Evolutionary conservation across 139 green algal species (phyloP).

Genomic region (Closterium sp.): DNA sequence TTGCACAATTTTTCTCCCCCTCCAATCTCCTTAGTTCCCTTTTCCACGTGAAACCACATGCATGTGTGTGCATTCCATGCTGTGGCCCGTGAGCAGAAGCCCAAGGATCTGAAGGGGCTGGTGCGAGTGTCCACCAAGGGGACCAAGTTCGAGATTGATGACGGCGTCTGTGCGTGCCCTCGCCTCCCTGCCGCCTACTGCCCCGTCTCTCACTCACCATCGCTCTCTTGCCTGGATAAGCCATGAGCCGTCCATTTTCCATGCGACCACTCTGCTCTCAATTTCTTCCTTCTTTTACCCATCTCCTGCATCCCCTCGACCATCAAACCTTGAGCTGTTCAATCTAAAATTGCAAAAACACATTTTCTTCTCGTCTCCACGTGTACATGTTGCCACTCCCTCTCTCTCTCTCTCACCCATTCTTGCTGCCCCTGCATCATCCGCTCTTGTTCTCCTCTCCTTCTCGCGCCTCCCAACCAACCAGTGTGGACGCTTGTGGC

Average conservation of each 20-base stretch:
- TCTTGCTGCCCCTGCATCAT: not conserved
- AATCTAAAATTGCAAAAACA: not conserved
- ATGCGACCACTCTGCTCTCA: not conserved
- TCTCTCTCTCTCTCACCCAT: not conserved
- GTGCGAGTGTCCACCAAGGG: not conserved
- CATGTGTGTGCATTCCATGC: not conserved
- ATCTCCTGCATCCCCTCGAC: not conserved
- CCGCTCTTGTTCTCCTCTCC: not conserved
- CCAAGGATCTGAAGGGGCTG: not conserved
- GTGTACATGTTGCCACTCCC: not conserved
- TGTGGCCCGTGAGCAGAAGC: not conserved
- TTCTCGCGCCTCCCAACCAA: not conserved
- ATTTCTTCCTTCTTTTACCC: not conserved
- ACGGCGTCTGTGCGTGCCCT: not conserved
- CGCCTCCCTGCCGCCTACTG: not conserved
- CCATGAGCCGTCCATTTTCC: not conserved
- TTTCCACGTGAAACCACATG: too few relatives aligned
- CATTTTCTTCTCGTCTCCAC: not conserved
- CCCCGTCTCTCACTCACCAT: not conserved
- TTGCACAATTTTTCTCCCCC: not conserved
- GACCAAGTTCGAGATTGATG: not conserved
- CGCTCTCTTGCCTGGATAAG: not conserved
- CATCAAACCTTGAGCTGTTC: not conserved
- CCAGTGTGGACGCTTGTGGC: not conserved
- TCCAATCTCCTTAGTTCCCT: not conserved